These are phyloP conservation scores for Suhomyces xylopsoci DNA, from an alignment of 805 yeast genomes.

Conservation along the genomic window DNA sequence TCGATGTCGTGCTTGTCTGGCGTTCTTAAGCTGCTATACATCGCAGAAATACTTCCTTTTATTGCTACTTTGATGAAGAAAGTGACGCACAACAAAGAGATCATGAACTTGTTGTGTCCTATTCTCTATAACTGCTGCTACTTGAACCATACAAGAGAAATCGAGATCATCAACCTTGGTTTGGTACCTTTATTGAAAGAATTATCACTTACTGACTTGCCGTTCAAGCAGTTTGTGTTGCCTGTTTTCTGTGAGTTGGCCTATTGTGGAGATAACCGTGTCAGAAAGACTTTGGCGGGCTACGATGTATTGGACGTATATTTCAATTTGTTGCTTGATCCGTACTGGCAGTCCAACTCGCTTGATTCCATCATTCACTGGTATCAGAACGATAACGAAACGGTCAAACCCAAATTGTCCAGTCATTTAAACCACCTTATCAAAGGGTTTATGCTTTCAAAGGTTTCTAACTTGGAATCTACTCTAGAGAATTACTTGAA, in stretches of 20 bases:
- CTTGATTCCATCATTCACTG: slow-evolving; percentile 47
- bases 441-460: slow-evolving; percentile 39
- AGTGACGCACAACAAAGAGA: slow-evolving; percentile 35
- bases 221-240: slow-evolving; percentile 49
- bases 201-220: slow-evolving; percentile 38
- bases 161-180: slow-evolving; percentile 46
- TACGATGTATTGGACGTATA: slow-evolving; percentile 39
- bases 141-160: slow-evolving; percentile 43
- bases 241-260: slow-evolving; percentile 55
- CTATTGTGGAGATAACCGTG: slow-evolving; percentile 37
- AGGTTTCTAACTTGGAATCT: slow-evolving; percentile 42
- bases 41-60: slow-evolving; percentile 44
- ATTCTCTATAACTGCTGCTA: slow-evolving; percentile 51
- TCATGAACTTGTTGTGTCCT: slow-evolving; percentile 46
- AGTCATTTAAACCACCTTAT: slow-evolving; percentile 29
- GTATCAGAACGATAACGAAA: slow-evolving; percentile 30
- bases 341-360: slow-evolving; percentile 58
- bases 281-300: slow-evolving; percentile 35
- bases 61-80: slow-evolving; percentile 31
- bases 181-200: slow-evolving; percentile 44
- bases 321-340: slow-evolving; percentile 42
- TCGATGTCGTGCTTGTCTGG: slow-evolving; percentile 38
- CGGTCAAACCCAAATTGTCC: slow-evolving; percentile 20
- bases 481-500: slow-evolving; percentile 40
- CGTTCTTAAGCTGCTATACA: slow-evolving; percentile 27